Conservation (phyloP, 768 basidiomycete genomes). For the Lactarius sanguifluus region DNA sequence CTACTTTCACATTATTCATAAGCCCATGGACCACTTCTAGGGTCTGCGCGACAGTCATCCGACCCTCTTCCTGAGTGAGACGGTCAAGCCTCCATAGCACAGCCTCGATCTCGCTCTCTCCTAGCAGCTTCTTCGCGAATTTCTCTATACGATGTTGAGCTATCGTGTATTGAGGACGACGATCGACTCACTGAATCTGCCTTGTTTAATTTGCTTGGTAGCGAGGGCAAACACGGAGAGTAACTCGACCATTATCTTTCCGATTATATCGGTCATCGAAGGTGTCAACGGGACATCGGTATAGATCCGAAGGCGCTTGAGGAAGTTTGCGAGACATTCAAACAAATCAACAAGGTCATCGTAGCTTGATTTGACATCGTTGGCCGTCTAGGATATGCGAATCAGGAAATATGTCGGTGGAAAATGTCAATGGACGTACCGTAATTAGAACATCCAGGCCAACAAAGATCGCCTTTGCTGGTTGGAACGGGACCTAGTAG, state of each 20-base stretch:
- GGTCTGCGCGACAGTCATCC: too few species aligned
- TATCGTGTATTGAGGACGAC: too few species aligned
- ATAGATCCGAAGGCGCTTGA: constrained; percentile 9
- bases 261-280: not conserved
- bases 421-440: not conserved
- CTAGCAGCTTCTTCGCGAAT: constrained; percentile 5
- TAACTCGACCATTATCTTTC: constrained; percentile 11
- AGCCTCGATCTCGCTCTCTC: constrained; percentile 10
- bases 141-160: constrained; percentile 2
- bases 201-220: constrained; percentile 5
- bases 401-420: too few species aligned
- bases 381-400: not conserved
- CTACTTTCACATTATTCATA: too few species aligned
- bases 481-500: not conserved
- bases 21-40: too few species aligned
- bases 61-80: too few species aligned
- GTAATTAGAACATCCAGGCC: constrained; percentile 1
- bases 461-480: constrained; percentile 1
- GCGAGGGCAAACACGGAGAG: constrained; percentile 2
- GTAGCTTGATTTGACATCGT: not conserved
- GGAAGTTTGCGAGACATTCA: constrained; percentile 6
- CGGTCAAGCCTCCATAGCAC: too few species aligned
- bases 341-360: constrained; percentile 8
- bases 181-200: constrained; percentile 4
- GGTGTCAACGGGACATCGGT: not conserved